Conservation (phyloP, 1,139 yeast species). For the Debaryomycetaceae sp. region DNA sequence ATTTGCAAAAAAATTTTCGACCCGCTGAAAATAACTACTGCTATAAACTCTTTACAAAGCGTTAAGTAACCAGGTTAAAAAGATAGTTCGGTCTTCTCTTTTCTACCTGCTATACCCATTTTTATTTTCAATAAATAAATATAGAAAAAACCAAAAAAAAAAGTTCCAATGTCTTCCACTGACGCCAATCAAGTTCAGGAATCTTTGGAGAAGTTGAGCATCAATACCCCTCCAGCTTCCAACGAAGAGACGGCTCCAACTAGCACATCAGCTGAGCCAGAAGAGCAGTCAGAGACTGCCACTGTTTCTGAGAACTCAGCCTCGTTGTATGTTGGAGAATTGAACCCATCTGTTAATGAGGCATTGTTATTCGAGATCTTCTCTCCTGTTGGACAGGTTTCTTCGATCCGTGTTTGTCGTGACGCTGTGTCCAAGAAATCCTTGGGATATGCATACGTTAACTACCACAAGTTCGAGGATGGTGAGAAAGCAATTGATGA, state of each 20-base stretch:
- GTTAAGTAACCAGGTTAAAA: not conserved
- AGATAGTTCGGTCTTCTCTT: slow-evolving; percentile 4
- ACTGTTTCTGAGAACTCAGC: slow-evolving; percentile 59
- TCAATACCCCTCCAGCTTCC: slow-evolving; percentile 34
- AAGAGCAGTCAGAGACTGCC: slow-evolving; percentile 27
- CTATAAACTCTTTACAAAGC: not conserved
- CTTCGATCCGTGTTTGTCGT: slow-evolving; percentile 98
- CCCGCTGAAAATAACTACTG: not conserved
- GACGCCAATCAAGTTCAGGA: slow-evolving; percentile 52
- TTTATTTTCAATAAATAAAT: slow-evolving; percentile 8
- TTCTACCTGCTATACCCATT: slow-evolving; percentile 7
- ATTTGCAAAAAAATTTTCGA: slow-evolving; percentile 6
- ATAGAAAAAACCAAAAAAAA: slow-evolving; percentile 11
- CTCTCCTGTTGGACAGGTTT: slow-evolving; percentile 92
- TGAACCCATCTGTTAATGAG: slow-evolving; percentile 90
- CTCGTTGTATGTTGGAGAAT: slow-evolving; percentile 96
- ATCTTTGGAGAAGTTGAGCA: slow-evolving; percentile 53
- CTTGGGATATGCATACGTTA: slow-evolving; percentile 97
- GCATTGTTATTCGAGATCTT: slow-evolving; percentile 92
- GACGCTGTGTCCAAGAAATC: slow-evolving; percentile 97
- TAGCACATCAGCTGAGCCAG: slow-evolving; percentile 18
- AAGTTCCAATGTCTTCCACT: slow-evolving; percentile 44
- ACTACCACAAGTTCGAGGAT: slow-evolving; percentile 85
- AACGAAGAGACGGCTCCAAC: slow-evolving; percentile 28
- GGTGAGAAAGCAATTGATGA: slow-evolving; percentile 95